A percentile compares a stretch with the other conserved stretches of the same genome.
phyloP scores from a whole-genome alignment of 768 basidiomycete species.

The Hysterangium stoloniferum region DNA sequence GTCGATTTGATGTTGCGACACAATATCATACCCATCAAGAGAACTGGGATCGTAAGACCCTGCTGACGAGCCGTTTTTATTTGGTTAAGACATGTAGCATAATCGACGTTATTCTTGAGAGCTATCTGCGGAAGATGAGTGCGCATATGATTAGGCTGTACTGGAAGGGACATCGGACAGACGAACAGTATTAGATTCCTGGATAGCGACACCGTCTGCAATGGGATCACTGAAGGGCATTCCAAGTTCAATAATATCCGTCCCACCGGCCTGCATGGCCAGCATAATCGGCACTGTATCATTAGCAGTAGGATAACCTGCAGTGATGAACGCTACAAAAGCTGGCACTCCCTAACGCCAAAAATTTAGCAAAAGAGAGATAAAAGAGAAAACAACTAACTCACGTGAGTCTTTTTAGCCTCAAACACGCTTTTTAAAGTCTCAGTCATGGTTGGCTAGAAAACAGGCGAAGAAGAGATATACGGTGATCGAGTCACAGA shows the following conservation, averaged over 20 bases:
- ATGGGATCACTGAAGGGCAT: conserved; percentile 96
- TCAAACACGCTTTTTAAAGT: conserved; percentile 63
- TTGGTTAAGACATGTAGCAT: conserved; percentile 62
- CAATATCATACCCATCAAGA: conserved; percentile 77
- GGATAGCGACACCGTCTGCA: conserved; percentile 91
- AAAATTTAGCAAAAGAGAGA: conserved; percentile 1
- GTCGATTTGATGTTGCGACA: neutral
- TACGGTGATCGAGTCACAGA: too few relatives aligned
- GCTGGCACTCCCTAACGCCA: conserved; percentile 45
- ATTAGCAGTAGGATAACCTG: conserved; percentile 74
- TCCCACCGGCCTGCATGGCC: conserved; percentile 88
- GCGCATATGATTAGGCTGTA: neutral
- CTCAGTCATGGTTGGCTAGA: conserved; percentile 50
- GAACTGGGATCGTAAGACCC: conserved; percentile 77
- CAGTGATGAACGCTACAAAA: conserved; percentile 87
- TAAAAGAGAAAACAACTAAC: conserved; percentile 7
- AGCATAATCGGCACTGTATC: conserved; percentile 85
- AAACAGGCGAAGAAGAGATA: too few relatives aligned
- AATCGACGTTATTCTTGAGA: conserved; percentile 72
- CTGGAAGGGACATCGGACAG: neutral
- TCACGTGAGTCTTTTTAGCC: conserved; percentile 52
- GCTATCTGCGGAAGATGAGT: conserved; percentile 52
- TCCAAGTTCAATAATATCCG: conserved; percentile 92
- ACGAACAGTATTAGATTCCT: conserved; percentile 86
- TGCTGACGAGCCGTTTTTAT: conserved; percentile 71